phyloP scores from a whole-genome alignment of 2,329 filamentous ascomycete genomes.

The Colletotrichum sp. region DNA sequence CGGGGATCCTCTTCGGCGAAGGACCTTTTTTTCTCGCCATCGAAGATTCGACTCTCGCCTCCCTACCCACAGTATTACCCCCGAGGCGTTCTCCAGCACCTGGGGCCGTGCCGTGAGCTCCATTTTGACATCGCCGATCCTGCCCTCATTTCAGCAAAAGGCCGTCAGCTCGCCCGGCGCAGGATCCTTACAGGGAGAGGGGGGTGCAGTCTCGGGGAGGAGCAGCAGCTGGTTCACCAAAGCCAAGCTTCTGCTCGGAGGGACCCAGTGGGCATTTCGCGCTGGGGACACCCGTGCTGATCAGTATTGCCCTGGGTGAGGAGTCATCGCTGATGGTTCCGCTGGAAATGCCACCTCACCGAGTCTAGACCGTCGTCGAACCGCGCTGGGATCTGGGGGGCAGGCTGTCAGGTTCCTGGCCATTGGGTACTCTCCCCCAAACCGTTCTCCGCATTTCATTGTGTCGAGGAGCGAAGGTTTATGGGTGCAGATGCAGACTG shows the following conservation, averaged over 20 bases:
- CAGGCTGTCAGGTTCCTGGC: neutral
- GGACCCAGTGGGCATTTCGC: neutral
- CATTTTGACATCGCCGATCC: slow-evolving; percentile 9
- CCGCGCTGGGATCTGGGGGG: neutral
- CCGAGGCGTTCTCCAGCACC: neutral
- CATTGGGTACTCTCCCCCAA: neutral
- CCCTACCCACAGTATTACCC: neutral
- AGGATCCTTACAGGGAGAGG: slow-evolving; percentile 6
- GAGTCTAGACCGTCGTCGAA: slow-evolving; percentile 8
- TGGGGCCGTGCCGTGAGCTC: neutral
- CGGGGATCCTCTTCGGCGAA: neutral
- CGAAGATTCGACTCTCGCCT: neutral
- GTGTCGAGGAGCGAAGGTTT: neutral
- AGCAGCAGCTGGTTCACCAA: neutral
- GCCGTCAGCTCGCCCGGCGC: neutral
- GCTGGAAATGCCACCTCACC: slow-evolving; percentile 2
- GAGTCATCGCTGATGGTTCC: neutral
- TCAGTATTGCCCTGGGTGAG: neutral
- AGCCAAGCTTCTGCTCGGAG: neutral
- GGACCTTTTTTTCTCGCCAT: neutral
- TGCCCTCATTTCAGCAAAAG: neutral
- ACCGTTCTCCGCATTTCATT: neutral
- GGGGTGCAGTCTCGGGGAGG: neutral
- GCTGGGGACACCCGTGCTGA: slow-evolving; percentile 4
- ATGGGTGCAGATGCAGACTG: neutral